Conservation (phyloP, 2,329 filamentous ascomycete species). For the Neopestalotiopsis sp. region DNA sequence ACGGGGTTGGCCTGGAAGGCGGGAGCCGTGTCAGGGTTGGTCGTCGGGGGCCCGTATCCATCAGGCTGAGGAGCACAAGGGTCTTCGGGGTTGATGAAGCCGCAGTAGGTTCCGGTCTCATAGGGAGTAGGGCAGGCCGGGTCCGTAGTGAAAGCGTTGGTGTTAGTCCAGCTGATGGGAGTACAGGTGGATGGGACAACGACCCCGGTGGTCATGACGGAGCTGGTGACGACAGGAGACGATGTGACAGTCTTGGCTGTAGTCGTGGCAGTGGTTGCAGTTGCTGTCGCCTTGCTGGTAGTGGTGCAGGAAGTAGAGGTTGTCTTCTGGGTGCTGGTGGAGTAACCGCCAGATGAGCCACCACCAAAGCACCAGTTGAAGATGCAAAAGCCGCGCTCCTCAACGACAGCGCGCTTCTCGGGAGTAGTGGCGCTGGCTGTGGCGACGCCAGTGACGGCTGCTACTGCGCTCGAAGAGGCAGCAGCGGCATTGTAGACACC, state of each 20-base stretch:
- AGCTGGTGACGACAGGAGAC: constrained; percentile 6
- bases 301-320: background rate
- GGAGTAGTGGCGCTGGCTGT: constrained; percentile 7
- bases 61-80: constrained; percentile 41
- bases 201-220: background rate
- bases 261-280: background rate
- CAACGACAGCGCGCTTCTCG: constrained; percentile 15
- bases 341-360: background rate
- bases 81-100: constrained; percentile 44
- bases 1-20: constrained; percentile 17
- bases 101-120: constrained; percentile 40
- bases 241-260: constrained; percentile 6
- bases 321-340: constrained; percentile 1
- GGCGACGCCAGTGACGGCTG: constrained; percentile 15
- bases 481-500: constrained; percentile 20
- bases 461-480: constrained; percentile 15
- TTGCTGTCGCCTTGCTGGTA: background rate
- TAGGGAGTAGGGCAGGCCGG: constrained; percentile 34
- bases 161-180: constrained; percentile 23
- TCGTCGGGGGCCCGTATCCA: constrained; percentile 16
- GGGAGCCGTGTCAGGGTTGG: constrained; percentile 15
- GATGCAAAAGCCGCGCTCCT: constrained; percentile 11
- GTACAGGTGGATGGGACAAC: constrained; percentile 21
- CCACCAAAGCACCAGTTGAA: constrained; percentile 12
- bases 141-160: constrained; percentile 26